phyloP scores from a whole-genome alignment of 805 yeast species.

The Metschnikowia lunata region DNA sequence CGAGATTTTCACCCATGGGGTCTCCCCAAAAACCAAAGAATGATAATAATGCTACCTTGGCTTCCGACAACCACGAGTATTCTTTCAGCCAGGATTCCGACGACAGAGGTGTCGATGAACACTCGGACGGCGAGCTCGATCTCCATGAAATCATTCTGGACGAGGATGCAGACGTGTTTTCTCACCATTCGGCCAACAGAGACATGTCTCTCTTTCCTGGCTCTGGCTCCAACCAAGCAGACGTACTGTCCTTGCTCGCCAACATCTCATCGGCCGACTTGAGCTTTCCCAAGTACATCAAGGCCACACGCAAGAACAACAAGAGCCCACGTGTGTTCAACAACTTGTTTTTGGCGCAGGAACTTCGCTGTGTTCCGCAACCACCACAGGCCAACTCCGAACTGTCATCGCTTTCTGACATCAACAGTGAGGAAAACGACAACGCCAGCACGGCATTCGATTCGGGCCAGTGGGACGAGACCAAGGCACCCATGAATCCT shows the following conservation, averaged over 20 bases:
- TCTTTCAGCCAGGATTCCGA: background rate
- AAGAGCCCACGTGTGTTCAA: conserved; percentile 44
- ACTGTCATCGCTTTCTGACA: background rate
- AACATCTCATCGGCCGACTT: conserved; percentile 36
- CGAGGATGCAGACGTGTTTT: conserved; percentile 10
- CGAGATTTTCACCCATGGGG: background rate
- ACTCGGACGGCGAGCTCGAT: conserved; percentile 12
- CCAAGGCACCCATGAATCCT: conserved; percentile 12
- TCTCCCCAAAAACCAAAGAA: too few relatives aligned
- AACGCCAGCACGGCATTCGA: background rate
- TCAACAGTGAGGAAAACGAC: background rate
- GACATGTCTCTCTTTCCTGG: conserved; percentile 14
- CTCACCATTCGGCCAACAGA: conserved; percentile 14
- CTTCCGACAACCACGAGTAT: background rate
- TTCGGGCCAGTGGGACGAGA: background rate
- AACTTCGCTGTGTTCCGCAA: conserved; percentile 19
- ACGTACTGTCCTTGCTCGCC: conserved; percentile 24
- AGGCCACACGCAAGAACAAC: conserved; percentile 43
- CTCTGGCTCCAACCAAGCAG: conserved; percentile 3
- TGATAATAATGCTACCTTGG: background rate
- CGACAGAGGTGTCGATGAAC: conserved; percentile 9
- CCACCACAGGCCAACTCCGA: conserved; percentile 4
- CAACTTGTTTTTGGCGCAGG: conserved; percentile 64
- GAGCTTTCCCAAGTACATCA: conserved; percentile 52
- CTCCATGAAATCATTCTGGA: conserved; percentile 16